These are phyloP conservation scores for Furcasterigmium furcatum DNA, from an alignment of 2,329 filamentous ascomycete genomes.

Conservation along the genomic window DNA sequence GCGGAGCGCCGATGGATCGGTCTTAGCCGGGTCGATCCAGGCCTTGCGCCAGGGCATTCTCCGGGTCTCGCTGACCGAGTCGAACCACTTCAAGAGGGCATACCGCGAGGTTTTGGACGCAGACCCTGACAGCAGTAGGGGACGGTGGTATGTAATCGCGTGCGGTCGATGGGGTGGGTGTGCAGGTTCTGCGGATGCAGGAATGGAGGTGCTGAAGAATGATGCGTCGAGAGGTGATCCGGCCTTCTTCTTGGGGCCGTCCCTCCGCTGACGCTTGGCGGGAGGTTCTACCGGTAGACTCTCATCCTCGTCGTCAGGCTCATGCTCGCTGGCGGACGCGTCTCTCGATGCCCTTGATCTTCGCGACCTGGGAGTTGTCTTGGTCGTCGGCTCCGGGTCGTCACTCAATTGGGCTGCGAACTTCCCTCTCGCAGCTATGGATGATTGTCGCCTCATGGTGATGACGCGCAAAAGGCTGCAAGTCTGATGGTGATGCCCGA, in stretches of 20 bases:
- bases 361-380: neutral
- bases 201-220: slow-evolving; percentile 1
- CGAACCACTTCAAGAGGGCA: slow-evolving; percentile 49
- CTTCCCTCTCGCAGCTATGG: slow-evolving; percentile 9
- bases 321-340: slow-evolving; percentile 8
- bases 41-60: slow-evolving; percentile 57
- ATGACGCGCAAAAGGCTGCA: too few relatives aligned
- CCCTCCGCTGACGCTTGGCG: slow-evolving; percentile 6
- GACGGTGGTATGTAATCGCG: slow-evolving; percentile 42
- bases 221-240: neutral
- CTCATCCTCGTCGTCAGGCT: slow-evolving; percentile 1
- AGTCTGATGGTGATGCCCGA: too few relatives aligned
- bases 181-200: neutral
- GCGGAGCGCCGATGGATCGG: slow-evolving; percentile 30
- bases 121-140: slow-evolving; percentile 40
- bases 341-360: slow-evolving; percentile 2
- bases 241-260: slow-evolving; percentile 3
- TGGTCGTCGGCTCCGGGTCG: slow-evolving; percentile 2
- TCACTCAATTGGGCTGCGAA: slow-evolving; percentile 7
- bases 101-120: slow-evolving; percentile 22
- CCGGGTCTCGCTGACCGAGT: slow-evolving; percentile 40
- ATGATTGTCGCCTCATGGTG: slow-evolving; percentile 4
- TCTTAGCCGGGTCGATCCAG: slow-evolving; percentile 44
- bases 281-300: slow-evolving; percentile 1
- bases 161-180: slow-evolving; percentile 22